These are phyloP conservation scores for Cercophora sp. DNA, from an alignment of 495 filamentous ascomycete species.

Conservation along the genomic window DNA sequence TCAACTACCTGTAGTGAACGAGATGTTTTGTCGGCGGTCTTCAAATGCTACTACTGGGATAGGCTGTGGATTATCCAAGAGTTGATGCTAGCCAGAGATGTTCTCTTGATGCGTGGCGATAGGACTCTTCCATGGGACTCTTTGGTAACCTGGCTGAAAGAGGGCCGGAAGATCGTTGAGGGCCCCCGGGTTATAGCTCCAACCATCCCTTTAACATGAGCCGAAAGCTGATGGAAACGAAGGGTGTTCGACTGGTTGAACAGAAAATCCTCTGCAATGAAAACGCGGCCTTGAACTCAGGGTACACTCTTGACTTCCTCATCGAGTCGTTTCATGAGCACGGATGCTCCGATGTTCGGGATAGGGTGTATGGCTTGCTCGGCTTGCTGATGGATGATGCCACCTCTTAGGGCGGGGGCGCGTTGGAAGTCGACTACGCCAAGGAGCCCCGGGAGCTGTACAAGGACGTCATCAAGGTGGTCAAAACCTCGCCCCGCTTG, in stretches of 20 bases:
- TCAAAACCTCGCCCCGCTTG: not conserved
- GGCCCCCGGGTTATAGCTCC: too few relatives aligned
- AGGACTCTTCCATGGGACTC: not conserved
- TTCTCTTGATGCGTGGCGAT: not conserved
- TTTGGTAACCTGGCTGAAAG: not conserved
- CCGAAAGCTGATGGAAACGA: too few relatives aligned
- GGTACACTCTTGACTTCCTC: slow-evolving; percentile 2
- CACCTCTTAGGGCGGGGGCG: not conserved
- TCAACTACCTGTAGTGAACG: too few relatives aligned
- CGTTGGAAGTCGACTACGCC: not conserved
- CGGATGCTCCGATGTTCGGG: not conserved
- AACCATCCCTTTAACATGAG: too few relatives aligned
- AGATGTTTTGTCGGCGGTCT: too few relatives aligned
- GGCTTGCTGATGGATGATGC: not conserved
- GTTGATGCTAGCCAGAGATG: not conserved
- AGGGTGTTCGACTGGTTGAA: not conserved
- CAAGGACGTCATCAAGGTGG: not conserved
- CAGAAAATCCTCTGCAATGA: not conserved
- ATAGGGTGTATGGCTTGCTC: not conserved
- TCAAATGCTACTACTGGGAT: not conserved
- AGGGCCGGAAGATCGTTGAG: not conserved
- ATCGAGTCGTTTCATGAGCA: not conserved
- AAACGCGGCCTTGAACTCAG: not conserved
- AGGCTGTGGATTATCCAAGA: not conserved
- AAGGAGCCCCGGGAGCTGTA: not conserved